A percentile compares a stretch with the other conserved stretches of the same genome.
These are phyloP conservation scores for Trametes maxima DNA, from an alignment of 768 basidiomycete genomes.

Conservation along the genomic window DNA sequence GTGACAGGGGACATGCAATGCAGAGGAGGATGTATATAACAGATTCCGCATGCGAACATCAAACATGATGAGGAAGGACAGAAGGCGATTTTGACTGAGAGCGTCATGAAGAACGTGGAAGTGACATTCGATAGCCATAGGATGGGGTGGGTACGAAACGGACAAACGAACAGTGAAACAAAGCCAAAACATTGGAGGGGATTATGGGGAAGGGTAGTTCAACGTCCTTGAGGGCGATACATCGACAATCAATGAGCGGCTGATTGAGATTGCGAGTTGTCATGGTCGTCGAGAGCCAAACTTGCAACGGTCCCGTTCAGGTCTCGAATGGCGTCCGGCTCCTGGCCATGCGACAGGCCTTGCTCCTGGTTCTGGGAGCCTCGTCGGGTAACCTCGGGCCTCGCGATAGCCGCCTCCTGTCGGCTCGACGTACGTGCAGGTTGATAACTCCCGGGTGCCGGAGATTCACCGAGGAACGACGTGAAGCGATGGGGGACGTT, in stretches of 20 bases:
- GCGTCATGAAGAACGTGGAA: conserved; percentile 27
- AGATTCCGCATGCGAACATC: conserved; percentile 29
- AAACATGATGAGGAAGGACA: conserved; percentile 25
- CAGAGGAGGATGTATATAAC: conserved; percentile 24
- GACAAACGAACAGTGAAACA: conserved; percentile 19
- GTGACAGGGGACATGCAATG: conserved; percentile 22
- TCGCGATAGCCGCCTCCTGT: conserved; percentile 35
- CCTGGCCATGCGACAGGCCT: conserved; percentile 30
- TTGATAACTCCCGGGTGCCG: conserved; percentile 29
- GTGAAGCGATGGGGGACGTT: conserved; percentile 49
- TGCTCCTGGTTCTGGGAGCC: conserved; percentile 27
- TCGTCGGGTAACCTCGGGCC: conserved; percentile 26
- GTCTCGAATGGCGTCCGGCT: conserved; percentile 62
- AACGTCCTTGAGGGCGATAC: not conserved
- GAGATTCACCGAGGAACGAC: conserved; percentile 47
- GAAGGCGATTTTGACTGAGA: conserved; percentile 22
- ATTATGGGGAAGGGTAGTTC: conserved; percentile 10
- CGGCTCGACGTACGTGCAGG: conserved; percentile 45
- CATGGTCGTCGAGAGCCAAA: conserved; percentile 57
- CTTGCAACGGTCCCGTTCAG: conserved; percentile 78
- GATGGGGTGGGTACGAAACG: conserved; percentile 19
- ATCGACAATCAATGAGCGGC: conserved; percentile 3
- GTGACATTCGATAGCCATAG: conserved; percentile 25
- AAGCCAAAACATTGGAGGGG: conserved; percentile 17
- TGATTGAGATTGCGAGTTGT: conserved; percentile 24